A percentile compares a stretch with the other conserved stretches of the same genome.
Conservation (phyloP, 1,284 basidiomycete species). For the Peniophora sp. region DNA sequence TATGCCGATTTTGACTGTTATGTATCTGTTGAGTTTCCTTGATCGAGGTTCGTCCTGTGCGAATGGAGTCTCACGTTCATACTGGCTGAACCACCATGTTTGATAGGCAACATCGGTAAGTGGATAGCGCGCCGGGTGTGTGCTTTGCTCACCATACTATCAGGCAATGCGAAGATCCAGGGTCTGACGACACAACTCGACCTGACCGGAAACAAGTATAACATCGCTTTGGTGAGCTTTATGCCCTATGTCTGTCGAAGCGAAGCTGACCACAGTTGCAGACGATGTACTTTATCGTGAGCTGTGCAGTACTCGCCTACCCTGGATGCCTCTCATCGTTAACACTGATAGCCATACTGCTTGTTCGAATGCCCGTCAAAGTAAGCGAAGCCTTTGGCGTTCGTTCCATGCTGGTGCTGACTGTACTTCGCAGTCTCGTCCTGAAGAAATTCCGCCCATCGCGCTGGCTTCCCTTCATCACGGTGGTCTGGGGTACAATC, state of each 20-base stretch:
- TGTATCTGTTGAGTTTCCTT: constrained; percentile 60
- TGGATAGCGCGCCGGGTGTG: constrained; percentile 10
- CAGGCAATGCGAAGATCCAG: constrained; percentile 61
- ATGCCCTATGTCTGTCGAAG: background rate
- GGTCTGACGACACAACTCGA: constrained; percentile 46
- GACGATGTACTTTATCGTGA: constrained; percentile 67
- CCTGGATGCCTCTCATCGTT: too few relatives aligned
- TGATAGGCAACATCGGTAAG: constrained; percentile 50
- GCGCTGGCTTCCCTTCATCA: constrained; percentile 24
- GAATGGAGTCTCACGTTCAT: background rate
- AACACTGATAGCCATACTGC: constrained; percentile 62
- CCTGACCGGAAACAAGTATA: constrained; percentile 52
- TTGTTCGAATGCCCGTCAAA: constrained; percentile 56
- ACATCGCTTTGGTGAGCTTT: constrained; percentile 50
- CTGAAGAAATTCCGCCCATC: constrained; percentile 26
- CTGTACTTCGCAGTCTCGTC: constrained; percentile 15
- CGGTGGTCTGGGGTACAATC: constrained; percentile 10
- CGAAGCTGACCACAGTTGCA: constrained; percentile 17
- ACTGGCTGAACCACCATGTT: background rate
- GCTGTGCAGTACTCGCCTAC: too few relatives aligned
- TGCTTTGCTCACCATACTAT: background rate
- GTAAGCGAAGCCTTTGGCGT: constrained; percentile 22
- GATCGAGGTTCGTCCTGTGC: constrained; percentile 41
- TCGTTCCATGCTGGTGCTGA: background rate
- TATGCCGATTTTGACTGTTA: constrained; percentile 56